phyloP scores from a whole-genome alignment of 2,329 filamentous ascomycete species.

The Fusarium chaquense region DNA sequence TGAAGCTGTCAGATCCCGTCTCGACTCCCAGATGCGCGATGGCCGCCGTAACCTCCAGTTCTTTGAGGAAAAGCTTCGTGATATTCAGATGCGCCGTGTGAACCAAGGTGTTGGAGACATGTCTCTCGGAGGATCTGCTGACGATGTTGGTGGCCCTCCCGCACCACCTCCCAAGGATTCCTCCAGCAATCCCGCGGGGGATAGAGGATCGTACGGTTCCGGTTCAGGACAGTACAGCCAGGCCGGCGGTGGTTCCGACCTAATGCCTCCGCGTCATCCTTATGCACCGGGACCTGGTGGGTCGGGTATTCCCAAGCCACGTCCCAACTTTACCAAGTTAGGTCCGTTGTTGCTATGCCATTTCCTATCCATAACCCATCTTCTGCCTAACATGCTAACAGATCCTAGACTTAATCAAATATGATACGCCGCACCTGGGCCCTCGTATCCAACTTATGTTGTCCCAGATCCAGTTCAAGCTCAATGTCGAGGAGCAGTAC shows the following conservation, averaged over 20 bases:
- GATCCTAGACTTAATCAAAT: conserved; percentile 92
- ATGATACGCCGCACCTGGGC: conserved; percentile 93
- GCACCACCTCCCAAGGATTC: conserved; percentile 81
- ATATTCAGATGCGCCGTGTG: conserved; percentile 85
- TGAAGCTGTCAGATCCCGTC: conserved; percentile 86
- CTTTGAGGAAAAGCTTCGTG: conserved; percentile 90
- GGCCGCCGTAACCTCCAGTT: conserved; percentile 94
- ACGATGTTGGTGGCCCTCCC: conserved; percentile 65
- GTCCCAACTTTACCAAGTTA: conserved; percentile 95
- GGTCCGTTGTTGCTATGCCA: conserved; percentile 67
- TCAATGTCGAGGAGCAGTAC: conserved; percentile 98
- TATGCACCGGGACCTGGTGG: conserved; percentile 77
- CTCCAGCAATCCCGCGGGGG: conserved; percentile 56
- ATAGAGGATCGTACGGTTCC: conserved; percentile 74
- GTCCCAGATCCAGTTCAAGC: conserved; percentile 97
- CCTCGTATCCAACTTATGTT: conserved; percentile 99
- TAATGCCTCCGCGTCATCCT: conserved; percentile 85
- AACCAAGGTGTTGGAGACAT: conserved; percentile 75
- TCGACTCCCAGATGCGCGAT: conserved; percentile 95
- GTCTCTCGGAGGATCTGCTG: conserved; percentile 62
- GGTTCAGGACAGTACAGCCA: conserved; percentile 62
- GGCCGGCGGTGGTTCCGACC: conserved; percentile 73
- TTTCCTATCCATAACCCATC: conserved; percentile 5
- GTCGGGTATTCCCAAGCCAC: conserved; percentile 75
- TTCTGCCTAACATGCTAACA: conserved; percentile 15